Conservation (phyloP, 805 yeast species). For the Vanderwaltozyma tropicalis region DNA sequence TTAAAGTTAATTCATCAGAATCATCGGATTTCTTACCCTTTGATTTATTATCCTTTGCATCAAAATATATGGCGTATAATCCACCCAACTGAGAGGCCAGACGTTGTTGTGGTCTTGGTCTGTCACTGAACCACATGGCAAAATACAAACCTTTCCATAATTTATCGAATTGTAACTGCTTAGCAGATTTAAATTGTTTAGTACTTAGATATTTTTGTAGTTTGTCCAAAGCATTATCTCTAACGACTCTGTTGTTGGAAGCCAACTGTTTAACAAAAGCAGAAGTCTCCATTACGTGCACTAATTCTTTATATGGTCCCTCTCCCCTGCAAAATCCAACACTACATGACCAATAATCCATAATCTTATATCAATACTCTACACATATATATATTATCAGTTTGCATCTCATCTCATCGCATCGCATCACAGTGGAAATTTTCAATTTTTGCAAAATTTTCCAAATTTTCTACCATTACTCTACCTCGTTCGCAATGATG, state of each 20-base stretch:
- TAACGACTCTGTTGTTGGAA: constrained; percentile 60
- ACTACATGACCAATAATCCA: neutral
- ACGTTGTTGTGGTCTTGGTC: constrained; percentile 84
- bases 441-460: too few species aligned
- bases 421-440: too few species aligned
- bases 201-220: constrained; percentile 47
- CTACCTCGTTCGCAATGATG: too few species aligned
- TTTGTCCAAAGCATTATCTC: constrained; percentile 64
- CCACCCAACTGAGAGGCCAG: constrained; percentile 65
- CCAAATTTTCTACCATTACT: too few species aligned
- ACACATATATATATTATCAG: too few species aligned
- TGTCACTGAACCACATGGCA: constrained; percentile 94
- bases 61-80: constrained; percentile 23
- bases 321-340: neutral
- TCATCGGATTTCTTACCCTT: neutral
- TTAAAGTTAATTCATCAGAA: constrained; percentile 8
- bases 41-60: constrained; percentile 23
- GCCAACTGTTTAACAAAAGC: constrained; percentile 72
- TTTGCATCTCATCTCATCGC: too few species aligned
- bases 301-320: too few species aligned
- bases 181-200: constrained; percentile 32
- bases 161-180: constrained; percentile 55
- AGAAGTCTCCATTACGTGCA: constrained; percentile 31
- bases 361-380: too few species aligned
- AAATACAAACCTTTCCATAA: constrained; percentile 94